These are phyloP conservation scores for Xylaria longipes DNA, from an alignment of 495 filamentous ascomycete genomes.

Conservation along the genomic window DNA sequence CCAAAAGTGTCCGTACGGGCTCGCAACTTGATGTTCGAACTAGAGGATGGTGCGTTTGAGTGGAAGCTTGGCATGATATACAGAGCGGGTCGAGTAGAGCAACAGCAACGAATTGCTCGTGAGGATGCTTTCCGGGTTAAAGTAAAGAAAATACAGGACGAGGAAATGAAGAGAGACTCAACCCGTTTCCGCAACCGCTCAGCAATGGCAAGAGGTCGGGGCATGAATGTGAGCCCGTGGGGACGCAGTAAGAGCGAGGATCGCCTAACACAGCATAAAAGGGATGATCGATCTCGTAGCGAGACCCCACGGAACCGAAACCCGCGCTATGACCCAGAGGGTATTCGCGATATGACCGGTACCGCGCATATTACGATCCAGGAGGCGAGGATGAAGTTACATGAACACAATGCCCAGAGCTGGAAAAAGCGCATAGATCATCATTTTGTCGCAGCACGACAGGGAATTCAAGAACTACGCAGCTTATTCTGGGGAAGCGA, in stretches of 20 bases:
- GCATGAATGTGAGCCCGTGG: slow-evolving; percentile 40
- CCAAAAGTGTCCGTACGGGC: slow-evolving; percentile 83
- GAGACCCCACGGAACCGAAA: slow-evolving; percentile 44
- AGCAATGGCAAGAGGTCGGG: slow-evolving; percentile 52
- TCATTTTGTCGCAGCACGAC: slow-evolving; percentile 70
- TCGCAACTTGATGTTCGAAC: slow-evolving; percentile 81
- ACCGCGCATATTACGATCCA: slow-evolving; percentile 71
- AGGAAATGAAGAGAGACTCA: slow-evolving; percentile 61
- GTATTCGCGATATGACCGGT: slow-evolving; percentile 68
- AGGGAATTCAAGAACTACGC: slow-evolving; percentile 78
- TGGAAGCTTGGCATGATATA: slow-evolving; percentile 96
- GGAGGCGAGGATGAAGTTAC: slow-evolving; percentile 75
- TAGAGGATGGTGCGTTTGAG: slow-evolving; percentile 97
- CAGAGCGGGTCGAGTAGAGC: slow-evolving; percentile 82
- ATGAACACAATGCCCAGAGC: slow-evolving; percentile 81
- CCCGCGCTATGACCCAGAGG: slow-evolving; percentile 78
- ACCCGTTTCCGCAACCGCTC: slow-evolving; percentile 56
- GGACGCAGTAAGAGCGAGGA: slow-evolving; percentile 53
- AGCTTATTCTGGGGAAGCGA: slow-evolving; percentile 83
- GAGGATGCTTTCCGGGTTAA: slow-evolving; percentile 92
- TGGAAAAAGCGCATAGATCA: slow-evolving; percentile 94
- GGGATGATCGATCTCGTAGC: slow-evolving; percentile 50
- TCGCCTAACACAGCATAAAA: slow-evolving; percentile 49
- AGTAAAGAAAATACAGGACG: slow-evolving; percentile 77
- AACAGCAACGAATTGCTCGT: slow-evolving; percentile 84